Percentiles rank a stretch among this genome's conserved stretches.
Conservation (phyloP, 2,329 filamentous ascomycete genomes). For the Paraphoma chrysanthemicola region DNA sequence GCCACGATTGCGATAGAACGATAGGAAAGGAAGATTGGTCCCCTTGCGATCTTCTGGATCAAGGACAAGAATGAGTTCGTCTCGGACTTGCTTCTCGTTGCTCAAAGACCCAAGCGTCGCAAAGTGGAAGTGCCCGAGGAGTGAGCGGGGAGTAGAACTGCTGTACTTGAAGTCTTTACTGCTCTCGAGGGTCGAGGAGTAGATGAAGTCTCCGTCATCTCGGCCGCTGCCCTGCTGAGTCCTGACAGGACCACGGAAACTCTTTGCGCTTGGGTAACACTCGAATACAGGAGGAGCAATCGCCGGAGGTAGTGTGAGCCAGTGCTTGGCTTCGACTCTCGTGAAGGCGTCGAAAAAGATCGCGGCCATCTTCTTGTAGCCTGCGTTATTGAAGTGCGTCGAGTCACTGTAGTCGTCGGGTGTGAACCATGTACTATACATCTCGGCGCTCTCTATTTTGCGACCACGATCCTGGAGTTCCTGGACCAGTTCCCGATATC, state of each 20-base stretch:
- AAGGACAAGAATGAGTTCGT: conserved; percentile 14
- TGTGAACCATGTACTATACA: conserved; percentile 13
- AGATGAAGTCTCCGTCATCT: conserved; percentile 4
- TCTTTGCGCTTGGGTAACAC: conserved; percentile 3
- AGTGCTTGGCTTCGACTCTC: conserved; percentile 1
- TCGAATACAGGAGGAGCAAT: not conserved
- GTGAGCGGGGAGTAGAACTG: not conserved
- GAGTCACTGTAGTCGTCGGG: not conserved
- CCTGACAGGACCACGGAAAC: conserved; percentile 5
- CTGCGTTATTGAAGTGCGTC: conserved; percentile 7
- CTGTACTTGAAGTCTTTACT: conserved; percentile 2
- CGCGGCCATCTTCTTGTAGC: conserved; percentile 7
- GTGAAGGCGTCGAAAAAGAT: conserved; percentile 3
- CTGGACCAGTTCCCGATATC: conserved; percentile 7
- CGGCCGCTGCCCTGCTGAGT: conserved; percentile 7
- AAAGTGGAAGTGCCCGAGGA: conserved; percentile 13
- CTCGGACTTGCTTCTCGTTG: conserved; percentile 2
- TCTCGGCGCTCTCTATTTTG: conserved; percentile 18
- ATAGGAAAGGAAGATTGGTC: not conserved
- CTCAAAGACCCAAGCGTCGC: conserved; percentile 9
- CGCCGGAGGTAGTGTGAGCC: not conserved
- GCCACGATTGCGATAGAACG: not conserved
- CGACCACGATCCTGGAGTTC: conserved; percentile 2
- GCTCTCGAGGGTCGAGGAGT: not conserved
- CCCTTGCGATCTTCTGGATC: conserved; percentile 1